A percentile compares a stretch with the other conserved stretches of the same genome.
These are phyloP conservation scores for Lodderomyces oxycetoniae DNA, from an alignment of 1,139 yeast species.

Conservation along the genomic window DNA sequence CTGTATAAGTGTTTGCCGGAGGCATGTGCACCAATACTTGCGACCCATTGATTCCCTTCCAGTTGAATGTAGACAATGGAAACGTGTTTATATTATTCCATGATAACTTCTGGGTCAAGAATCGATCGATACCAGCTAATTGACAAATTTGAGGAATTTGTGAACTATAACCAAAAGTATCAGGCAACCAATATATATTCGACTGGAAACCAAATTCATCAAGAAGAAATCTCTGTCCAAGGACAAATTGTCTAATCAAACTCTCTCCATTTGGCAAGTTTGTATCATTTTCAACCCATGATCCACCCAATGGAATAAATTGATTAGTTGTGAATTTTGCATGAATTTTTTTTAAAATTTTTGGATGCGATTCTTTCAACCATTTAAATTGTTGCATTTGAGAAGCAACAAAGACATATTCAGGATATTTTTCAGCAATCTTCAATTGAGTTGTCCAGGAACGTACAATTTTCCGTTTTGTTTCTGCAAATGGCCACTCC, in stretches of 20 bases:
- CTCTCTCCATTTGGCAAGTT: constrained; percentile 93
- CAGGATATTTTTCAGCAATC: constrained; percentile 82
- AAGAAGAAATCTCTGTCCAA: constrained; percentile 83
- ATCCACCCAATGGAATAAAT: constrained; percentile 89
- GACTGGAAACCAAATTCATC: constrained; percentile 74
- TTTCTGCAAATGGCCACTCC: constrained; percentile 98
- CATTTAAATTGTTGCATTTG: constrained; percentile 96
- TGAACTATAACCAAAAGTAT: constrained; percentile 93
- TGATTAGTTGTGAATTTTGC: constrained; percentile 67
- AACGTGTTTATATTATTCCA: constrained; percentile 93
- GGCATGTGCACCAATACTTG: constrained; percentile 97
- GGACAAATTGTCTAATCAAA: constrained; percentile 76
- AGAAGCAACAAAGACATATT: constrained; percentile 88
- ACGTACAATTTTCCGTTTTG: constrained; percentile 83
- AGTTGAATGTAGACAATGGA: constrained; percentile 86
- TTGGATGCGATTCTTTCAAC: constrained; percentile 83
- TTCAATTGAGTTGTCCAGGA: constrained; percentile 94
- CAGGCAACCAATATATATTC: constrained; percentile 89
- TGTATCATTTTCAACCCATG: constrained; percentile 98
- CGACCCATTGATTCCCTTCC: constrained; percentile 93
- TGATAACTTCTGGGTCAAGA: constrained; percentile 87
- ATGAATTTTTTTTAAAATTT: constrained; percentile 57
- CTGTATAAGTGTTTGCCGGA: constrained; percentile 93
- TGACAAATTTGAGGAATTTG: constrained; percentile 93
- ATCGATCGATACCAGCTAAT: constrained; percentile 73